These are phyloP conservation scores for Suillus subalutaceus DNA, from an alignment of 768 basidiomycete species.

Conservation along the genomic window DNA sequence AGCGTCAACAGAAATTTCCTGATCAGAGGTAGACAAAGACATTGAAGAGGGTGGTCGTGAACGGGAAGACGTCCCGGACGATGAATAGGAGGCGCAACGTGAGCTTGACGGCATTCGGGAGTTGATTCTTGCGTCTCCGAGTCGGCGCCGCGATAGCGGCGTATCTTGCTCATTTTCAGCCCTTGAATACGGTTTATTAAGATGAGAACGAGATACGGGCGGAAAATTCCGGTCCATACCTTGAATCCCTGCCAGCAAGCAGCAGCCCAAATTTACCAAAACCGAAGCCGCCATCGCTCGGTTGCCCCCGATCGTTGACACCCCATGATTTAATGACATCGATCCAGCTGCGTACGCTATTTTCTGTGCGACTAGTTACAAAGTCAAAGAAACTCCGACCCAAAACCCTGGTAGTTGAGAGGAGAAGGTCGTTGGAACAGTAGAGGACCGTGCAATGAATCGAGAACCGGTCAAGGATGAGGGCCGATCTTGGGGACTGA, in stretches of 20 bases:
- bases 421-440: constrained; percentile 72
- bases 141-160: constrained; percentile 32
- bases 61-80: constrained; percentile 7
- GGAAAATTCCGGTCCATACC: constrained; percentile 29
- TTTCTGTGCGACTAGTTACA: constrained; percentile 64
- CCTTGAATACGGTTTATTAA: constrained; percentile 18
- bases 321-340: constrained; percentile 82
- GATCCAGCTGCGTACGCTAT: constrained; percentile 71
- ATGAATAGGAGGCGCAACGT: constrained; percentile 9
- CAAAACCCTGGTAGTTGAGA: constrained; percentile 60
- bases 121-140: constrained; percentile 19
- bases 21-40: constrained; percentile 12
- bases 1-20: constrained; percentile 66
- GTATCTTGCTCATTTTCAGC: constrained; percentile 30
- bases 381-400: constrained; percentile 78
- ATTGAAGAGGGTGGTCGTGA: constrained; percentile 17
- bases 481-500: constrained; percentile 75
- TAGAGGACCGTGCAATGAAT: constrained; percentile 66
- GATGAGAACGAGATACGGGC: background rate
- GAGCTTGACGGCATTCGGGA: constrained; percentile 19
- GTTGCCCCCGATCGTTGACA: constrained; percentile 81
- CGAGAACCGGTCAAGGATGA: constrained; percentile 81
- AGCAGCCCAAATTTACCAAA: constrained; percentile 71
- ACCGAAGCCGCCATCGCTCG: constrained; percentile 83
- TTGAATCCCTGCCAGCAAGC: constrained; percentile 63